A percentile compares a stretch with the other conserved stretches of the same genome.
Conservation (phyloP, 192 early-diverging fungal genomes). For the Coemansia sp. region DNA sequence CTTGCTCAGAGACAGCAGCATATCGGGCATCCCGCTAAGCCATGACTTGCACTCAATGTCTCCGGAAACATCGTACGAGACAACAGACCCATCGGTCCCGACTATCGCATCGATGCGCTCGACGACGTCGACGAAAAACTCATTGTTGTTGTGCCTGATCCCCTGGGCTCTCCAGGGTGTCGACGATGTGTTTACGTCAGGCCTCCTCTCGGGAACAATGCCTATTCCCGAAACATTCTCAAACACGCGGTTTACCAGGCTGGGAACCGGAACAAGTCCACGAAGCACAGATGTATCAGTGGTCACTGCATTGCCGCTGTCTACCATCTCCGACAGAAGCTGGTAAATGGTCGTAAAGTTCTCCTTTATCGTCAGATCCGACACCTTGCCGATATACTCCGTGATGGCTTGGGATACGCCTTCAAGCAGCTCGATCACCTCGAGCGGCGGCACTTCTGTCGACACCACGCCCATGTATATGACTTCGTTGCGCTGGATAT, state of each 20-base stretch:
- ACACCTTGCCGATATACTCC: slow-evolving; percentile 82
- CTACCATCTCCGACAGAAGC: slow-evolving; percentile 92
- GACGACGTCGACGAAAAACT: slow-evolving; percentile 90
- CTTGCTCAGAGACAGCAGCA: slow-evolving; percentile 72
- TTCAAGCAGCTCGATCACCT: slow-evolving; percentile 84
- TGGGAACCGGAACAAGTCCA: slow-evolving; percentile 84
- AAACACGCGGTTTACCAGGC: slow-evolving; percentile 81
- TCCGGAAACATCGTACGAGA: slow-evolving; percentile 78
- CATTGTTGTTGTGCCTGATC: slow-evolving; percentile 86
- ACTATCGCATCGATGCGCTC: slow-evolving; percentile 87
- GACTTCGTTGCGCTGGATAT: slow-evolving; percentile 62
- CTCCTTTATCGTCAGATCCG: slow-evolving; percentile 82
- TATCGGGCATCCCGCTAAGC: slow-evolving; percentile 81
- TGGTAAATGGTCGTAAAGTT: slow-evolving; percentile 83
- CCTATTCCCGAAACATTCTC: slow-evolving; percentile 69
- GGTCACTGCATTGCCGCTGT: slow-evolving; percentile 84
- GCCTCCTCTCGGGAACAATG: slow-evolving; percentile 19
- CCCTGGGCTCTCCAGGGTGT: slow-evolving; percentile 87
- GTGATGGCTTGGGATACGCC: slow-evolving; percentile 72
- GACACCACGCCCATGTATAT: slow-evolving; percentile 75
- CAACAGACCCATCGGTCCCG: slow-evolving; percentile 64
- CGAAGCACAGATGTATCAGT: slow-evolving; percentile 84
- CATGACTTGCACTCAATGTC: slow-evolving; percentile 71
- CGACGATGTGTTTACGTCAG: slow-evolving; percentile 41
- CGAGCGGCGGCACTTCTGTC: slow-evolving; percentile 76